phyloP scores from a whole-genome alignment of 768 basidiomycete genomes.

The Inosperma sp. region DNA sequence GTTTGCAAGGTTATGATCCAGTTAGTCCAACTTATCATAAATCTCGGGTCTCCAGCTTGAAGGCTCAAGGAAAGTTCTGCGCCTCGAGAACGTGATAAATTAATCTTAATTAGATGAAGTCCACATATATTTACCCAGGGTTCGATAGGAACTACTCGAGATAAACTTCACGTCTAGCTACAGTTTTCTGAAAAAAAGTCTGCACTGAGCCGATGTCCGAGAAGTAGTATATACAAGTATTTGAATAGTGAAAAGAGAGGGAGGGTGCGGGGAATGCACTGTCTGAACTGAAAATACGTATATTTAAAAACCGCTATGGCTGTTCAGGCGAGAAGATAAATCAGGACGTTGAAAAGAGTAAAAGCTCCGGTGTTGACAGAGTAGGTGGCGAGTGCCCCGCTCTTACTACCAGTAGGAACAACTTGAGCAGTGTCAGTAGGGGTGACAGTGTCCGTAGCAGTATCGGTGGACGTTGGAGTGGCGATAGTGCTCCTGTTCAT shows the following conservation, averaged over 20 bases:
- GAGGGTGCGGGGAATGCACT: conserved; percentile 18
- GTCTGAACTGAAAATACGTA: background rate
- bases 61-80: no score
- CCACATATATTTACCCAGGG: no score
- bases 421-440: conserved; percentile 18
- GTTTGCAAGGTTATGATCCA: no score
- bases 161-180: no score
- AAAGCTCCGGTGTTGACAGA: conserved; percentile 25
- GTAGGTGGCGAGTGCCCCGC: conserved; percentile 18
- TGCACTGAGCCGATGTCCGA: no score
- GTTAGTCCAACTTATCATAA: no score
- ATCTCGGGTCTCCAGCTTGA: no score
- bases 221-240: no score
- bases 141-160: no score
- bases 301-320: background rate
- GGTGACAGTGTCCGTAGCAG: conserved; percentile 14
- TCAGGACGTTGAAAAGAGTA: conserved; percentile 26
- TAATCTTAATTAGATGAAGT: no score
- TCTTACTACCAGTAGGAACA: conserved; percentile 13
- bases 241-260: conserved; percentile 19
- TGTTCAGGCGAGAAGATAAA: conserved; percentile 20
- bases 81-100: no score
- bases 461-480: conserved; percentile 10
- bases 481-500: conserved; percentile 10
- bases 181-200: no score